Percentiles rank a stretch among this genome's conserved stretches.
Evolutionary conservation across 129 eudicot species (phyloP).

Genomic region (Helichrysum umbraculigerum): DNA sequence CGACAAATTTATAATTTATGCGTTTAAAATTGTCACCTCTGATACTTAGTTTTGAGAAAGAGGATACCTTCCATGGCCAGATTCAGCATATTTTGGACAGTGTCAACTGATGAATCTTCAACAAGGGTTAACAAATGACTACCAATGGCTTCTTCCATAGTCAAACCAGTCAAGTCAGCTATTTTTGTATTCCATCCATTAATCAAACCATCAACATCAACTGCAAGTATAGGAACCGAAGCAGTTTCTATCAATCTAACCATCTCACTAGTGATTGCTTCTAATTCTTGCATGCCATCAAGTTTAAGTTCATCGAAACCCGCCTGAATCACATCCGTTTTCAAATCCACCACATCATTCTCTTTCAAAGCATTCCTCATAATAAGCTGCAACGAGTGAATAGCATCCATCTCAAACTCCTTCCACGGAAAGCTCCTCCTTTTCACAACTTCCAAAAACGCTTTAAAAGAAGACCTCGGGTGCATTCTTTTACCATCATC

Average conservation of each 20-base stretch:
- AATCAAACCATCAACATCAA: slow-evolving; percentile 70
- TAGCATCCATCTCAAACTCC: slow-evolving; percentile 97
- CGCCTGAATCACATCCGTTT: slow-evolving; percentile 49
- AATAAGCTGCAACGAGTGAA: slow-evolving; percentile 91
- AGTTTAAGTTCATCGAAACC: slow-evolving; percentile 67
- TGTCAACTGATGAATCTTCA: slow-evolving; percentile 67
- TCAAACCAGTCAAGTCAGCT: slow-evolving; percentile 82
- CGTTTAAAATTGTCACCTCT: neutral
- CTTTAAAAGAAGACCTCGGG: slow-evolving; percentile 93
- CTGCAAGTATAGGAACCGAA: slow-evolving; percentile 87
- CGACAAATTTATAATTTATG: neutral
- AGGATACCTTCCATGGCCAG: slow-evolving; percentile 75
- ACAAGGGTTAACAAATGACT: slow-evolving; percentile 65
- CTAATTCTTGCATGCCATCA: slow-evolving; percentile 84
- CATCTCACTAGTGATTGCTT: slow-evolving; percentile 91
- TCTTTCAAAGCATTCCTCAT: slow-evolving; percentile 74
- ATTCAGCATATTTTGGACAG: slow-evolving; percentile 67
- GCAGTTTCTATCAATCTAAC: slow-evolving; percentile 96
- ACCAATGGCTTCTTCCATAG: slow-evolving; percentile 78
- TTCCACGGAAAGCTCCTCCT: slow-evolving; percentile 81
- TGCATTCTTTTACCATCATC: slow-evolving; percentile 92
- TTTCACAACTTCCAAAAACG: slow-evolving; percentile 89
- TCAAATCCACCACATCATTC: slow-evolving; percentile 30
- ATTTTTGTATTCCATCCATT: slow-evolving; percentile 97
- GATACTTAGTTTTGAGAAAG: neutral